A percentile compares a stretch with the other conserved stretches of the same genome.
Conservation (phyloP, 2,329 filamentous ascomycete species). For the Claviceps humidiphila region DNA sequence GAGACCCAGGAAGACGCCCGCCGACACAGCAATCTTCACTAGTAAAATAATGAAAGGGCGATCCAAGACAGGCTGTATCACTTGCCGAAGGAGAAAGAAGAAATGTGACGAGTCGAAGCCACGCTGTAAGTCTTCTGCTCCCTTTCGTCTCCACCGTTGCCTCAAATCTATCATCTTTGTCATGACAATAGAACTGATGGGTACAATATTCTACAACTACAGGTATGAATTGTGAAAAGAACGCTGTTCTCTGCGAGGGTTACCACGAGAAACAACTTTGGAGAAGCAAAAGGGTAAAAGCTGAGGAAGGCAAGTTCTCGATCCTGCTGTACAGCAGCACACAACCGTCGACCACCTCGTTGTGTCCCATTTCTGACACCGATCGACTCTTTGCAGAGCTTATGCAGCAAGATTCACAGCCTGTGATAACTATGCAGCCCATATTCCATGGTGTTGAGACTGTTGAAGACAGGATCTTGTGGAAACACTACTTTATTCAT, state of each 20-base stretch:
- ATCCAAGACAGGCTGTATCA: constrained; percentile 56
- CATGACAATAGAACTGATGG: not conserved
- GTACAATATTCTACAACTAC: not conserved
- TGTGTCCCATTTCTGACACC: not conserved
- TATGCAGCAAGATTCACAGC: constrained; percentile 33
- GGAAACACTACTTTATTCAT: constrained; percentile 69
- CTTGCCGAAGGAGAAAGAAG: constrained; percentile 56
- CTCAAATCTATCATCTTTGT: not conserved
- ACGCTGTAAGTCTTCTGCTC: constrained; percentile 32
- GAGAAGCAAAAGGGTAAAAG: constrained; percentile 70
- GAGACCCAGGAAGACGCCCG: constrained; percentile 68
- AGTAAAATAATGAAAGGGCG: constrained; percentile 67
- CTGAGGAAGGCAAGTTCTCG: constrained; percentile 46
- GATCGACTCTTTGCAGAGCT: constrained; percentile 25
- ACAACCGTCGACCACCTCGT: not conserved
- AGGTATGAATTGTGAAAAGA: constrained; percentile 87
- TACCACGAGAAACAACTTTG: constrained; percentile 79
- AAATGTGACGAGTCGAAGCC: constrained; percentile 60
- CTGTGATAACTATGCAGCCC: constrained; percentile 43
- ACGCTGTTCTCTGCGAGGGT: constrained; percentile 80
- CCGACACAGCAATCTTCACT: constrained; percentile 40
- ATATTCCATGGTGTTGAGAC: constrained; percentile 75
- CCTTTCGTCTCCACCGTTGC: not conserved
- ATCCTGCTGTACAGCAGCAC: not conserved
- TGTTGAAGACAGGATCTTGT: constrained; percentile 63